Percentiles rank a stretch among this genome's conserved stretches.
Evolutionary conservation across 805 yeast species (phyloP).

Genomic region (Starmerella etchellsii): DNA sequence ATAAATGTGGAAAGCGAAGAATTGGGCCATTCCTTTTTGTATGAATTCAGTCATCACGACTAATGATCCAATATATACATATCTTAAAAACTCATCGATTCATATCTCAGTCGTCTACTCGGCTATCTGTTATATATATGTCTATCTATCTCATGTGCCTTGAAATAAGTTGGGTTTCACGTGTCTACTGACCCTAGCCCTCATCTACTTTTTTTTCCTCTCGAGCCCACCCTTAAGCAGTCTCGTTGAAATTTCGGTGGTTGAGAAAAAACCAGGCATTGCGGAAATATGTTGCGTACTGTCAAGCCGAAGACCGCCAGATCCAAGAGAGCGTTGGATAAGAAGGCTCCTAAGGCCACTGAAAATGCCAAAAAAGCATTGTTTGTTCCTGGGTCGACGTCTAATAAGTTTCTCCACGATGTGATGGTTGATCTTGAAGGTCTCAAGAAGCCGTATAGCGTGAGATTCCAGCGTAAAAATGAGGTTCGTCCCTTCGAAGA

Average conservation of each 20-base stretch:
- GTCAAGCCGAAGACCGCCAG: constrained; percentile 88
- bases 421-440: constrained; percentile 80
- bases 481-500: constrained; percentile 91
- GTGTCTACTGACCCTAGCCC: not conserved
- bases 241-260: not conserved
- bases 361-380: constrained; percentile 85
- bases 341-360: constrained; percentile 72
- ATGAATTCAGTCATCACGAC: constrained; percentile 12
- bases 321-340: constrained; percentile 84
- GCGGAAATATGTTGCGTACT: constrained; percentile 29
- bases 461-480: constrained; percentile 79
- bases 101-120: not conserved
- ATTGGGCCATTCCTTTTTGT: constrained; percentile 16
- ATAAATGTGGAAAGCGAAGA: constrained; percentile 13
- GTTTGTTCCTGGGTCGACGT: constrained; percentile 78
- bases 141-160: not conserved
- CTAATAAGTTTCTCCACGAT: constrained; percentile 71
- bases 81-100: too few relatives aligned
- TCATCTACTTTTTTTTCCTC: constrained; percentile 1
- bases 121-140: not conserved
- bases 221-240: too few relatives aligned
- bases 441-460: constrained; percentile 78
- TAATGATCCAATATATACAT: too few relatives aligned
- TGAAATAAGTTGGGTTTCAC: not conserved
- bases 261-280: not conserved